Percentiles rank a stretch among this genome's conserved stretches.
These are phyloP conservation scores for Aspergillus bombycis DNA, from an alignment of 2,329 filamentous ascomycete species.

Conservation along the genomic window DNA sequence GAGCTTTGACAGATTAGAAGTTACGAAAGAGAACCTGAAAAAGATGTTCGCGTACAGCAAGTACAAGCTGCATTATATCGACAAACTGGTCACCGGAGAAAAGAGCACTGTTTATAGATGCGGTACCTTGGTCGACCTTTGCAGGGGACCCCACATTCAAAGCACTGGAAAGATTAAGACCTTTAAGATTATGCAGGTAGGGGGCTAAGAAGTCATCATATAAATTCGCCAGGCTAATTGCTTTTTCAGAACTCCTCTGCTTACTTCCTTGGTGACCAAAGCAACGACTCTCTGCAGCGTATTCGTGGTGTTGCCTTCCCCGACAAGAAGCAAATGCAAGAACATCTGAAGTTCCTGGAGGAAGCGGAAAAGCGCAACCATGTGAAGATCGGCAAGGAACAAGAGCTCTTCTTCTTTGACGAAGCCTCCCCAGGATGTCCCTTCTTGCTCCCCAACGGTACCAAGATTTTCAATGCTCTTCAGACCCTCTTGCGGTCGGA, in stretches of 20 bases:
- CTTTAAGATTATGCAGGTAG: conserved; percentile 84
- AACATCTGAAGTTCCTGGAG: conserved; percentile 92
- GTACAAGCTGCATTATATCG: conserved; percentile 98
- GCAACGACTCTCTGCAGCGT: conserved; percentile 92
- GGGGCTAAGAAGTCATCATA: conserved; percentile 8
- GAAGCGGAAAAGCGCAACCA: conserved; percentile 98
- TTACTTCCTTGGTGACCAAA: conserved; percentile 92
- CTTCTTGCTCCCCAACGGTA: conserved; percentile 91
- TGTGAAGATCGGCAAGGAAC: conserved; percentile 87
- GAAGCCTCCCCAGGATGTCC: conserved; percentile 89
- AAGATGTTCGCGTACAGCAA: conserved; percentile 99
- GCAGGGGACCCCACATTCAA: conserved; percentile 91
- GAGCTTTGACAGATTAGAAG: conserved; percentile 83
- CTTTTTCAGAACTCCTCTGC: conserved; percentile 67
- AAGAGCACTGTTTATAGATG: conserved; percentile 93
- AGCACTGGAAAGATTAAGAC: conserved; percentile 93
- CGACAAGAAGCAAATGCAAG: conserved; percentile 91
- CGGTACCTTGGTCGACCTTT: conserved; percentile 92
- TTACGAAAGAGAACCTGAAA: conserved; percentile 87
- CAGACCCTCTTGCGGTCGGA: conserved; percentile 79
- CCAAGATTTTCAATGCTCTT: conserved; percentile 89
- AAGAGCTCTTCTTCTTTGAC: conserved; percentile 97
- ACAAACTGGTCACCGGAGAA: conserved; percentile 88
- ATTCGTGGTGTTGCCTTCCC: conserved; percentile 97
- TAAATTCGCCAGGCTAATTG: conserved; percentile 1